Evolutionary conservation across 139 green algal species (phyloP).

Genomic region (Chlamydomonas sp.): DNA sequence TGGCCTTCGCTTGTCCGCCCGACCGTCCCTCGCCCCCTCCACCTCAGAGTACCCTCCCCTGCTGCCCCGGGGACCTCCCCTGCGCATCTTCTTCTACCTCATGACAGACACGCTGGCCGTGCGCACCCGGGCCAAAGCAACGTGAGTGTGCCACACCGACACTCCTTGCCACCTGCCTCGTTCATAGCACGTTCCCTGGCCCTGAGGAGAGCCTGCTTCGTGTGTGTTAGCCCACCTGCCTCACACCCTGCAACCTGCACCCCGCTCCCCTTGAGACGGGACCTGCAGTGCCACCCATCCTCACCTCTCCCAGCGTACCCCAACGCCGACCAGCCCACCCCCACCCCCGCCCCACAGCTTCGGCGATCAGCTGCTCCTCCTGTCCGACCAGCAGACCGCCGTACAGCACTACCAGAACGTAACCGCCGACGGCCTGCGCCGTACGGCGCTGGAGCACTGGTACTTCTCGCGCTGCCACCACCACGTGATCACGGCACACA

Average conservation of each 20-base stretch:
- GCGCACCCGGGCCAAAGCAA: not conserved
- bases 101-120: constrained; percentile 31
- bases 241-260: too few species aligned
- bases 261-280: too few species aligned
- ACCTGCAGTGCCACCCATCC: not conserved
- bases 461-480: constrained; percentile 15
- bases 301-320: not conserved
- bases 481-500: constrained; percentile 17
- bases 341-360: not conserved
- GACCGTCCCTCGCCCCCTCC: not conserved
- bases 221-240: too few species aligned
- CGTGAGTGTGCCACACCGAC: not conserved
- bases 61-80: not conserved
- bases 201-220: too few species aligned
- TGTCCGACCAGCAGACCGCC: not conserved
- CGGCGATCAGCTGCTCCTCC: not conserved
- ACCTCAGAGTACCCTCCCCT: not conserved
- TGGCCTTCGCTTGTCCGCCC: not conserved
- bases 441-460: constrained; percentile 12
- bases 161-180: not conserved
- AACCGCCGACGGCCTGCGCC: not conserved
- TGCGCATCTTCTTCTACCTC: constrained; percentile 9
- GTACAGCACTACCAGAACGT: constrained; percentile 21
- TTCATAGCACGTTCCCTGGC: too few species aligned
- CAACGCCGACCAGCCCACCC: not conserved